These are phyloP conservation scores for Ophiostoma tasmaniense DNA, from an alignment of 2,329 filamentous ascomycete genomes.

Conservation along the genomic window DNA sequence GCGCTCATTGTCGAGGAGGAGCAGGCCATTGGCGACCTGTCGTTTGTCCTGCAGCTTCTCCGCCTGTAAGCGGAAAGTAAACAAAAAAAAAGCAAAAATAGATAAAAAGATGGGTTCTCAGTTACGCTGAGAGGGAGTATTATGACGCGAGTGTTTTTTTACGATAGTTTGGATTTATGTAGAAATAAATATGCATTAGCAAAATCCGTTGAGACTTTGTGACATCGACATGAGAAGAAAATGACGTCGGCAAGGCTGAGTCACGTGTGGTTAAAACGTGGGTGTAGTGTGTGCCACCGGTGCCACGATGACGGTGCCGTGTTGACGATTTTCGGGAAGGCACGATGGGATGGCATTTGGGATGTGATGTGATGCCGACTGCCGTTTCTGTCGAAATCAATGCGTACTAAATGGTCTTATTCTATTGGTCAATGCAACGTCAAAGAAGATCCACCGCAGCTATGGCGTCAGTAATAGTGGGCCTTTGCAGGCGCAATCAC, in stretches of 20 bases:
- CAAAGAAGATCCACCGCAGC: background rate
- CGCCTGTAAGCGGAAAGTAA: slow-evolving; percentile 8
- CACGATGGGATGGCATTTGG: slow-evolving; percentile 4
- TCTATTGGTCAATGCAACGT: slow-evolving; percentile 11
- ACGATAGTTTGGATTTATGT: slow-evolving; percentile 2
- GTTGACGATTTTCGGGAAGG: slow-evolving; percentile 3
- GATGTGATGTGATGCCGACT: slow-evolving; percentile 8
- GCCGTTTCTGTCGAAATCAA: slow-evolving; percentile 8
- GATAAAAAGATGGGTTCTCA: background rate
- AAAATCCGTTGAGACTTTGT: background rate
- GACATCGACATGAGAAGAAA: background rate
- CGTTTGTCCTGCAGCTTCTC: slow-evolving; percentile 21
- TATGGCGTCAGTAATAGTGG: slow-evolving; percentile 20
- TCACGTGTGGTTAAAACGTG: background rate
- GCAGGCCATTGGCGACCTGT: slow-evolving; percentile 36
- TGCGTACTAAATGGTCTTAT: slow-evolving; percentile 13
- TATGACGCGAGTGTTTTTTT: background rate
- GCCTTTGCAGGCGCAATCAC: background rate
- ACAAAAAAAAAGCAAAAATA: background rate
- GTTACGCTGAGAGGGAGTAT: background rate
- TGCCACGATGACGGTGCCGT: background rate
- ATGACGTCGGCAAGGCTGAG: background rate
- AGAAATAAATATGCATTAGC: slow-evolving; percentile 1
- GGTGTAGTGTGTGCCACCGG: background rate
- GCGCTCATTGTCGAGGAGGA: slow-evolving; percentile 70